Evolutionary conservation across 371 early-diverging fungal genomes (phyloP).

Genomic region (Rhizomucor miehei): DNA sequence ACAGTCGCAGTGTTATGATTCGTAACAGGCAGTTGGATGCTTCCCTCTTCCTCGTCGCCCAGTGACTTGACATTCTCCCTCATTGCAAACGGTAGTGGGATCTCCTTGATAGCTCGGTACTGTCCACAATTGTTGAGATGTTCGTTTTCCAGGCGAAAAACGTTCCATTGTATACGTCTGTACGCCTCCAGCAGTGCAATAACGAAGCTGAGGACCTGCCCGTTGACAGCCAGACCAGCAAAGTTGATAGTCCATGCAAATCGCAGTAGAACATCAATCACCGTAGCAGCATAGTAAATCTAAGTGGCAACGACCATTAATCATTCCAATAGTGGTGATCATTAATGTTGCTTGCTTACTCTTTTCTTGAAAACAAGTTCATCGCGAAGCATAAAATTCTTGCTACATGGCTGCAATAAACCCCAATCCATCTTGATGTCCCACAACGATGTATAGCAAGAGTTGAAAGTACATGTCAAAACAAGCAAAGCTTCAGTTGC

Average conservation of each 20-base stretch:
- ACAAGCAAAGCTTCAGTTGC: conserved; percentile 46
- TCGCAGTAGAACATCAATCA: conserved; percentile 69
- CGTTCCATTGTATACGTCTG: conserved; percentile 85
- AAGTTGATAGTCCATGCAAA: conserved; percentile 68
- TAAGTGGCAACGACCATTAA: conserved; percentile 14
- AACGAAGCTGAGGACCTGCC: conserved; percentile 25
- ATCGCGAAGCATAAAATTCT: conserved; percentile 62
- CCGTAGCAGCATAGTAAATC: conserved; percentile 73
- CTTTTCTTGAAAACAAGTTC: conserved; percentile 58
- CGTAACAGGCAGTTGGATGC: conserved; percentile 6
- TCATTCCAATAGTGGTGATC: background rate
- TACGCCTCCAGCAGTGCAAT: conserved; percentile 55
- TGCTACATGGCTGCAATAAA: conserved; percentile 54
- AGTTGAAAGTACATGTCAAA: conserved; percentile 52
- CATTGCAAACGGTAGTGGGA: conserved; percentile 74
- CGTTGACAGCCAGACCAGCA: conserved; percentile 10
- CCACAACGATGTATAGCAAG: conserved; percentile 72
- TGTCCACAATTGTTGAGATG: conserved; percentile 87
- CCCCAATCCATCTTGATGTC: conserved; percentile 93
- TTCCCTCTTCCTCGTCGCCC: conserved; percentile 22
- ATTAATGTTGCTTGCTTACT: conserved; percentile 14
- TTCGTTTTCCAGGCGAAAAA: conserved; percentile 90
- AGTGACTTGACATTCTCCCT: conserved; percentile 14
- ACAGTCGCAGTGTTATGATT: conserved; percentile 1
- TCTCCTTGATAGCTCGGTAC: conserved; percentile 83